Conservation (phyloP, 805 yeast species). For the Nakazawaea wickerhamii region DNA sequence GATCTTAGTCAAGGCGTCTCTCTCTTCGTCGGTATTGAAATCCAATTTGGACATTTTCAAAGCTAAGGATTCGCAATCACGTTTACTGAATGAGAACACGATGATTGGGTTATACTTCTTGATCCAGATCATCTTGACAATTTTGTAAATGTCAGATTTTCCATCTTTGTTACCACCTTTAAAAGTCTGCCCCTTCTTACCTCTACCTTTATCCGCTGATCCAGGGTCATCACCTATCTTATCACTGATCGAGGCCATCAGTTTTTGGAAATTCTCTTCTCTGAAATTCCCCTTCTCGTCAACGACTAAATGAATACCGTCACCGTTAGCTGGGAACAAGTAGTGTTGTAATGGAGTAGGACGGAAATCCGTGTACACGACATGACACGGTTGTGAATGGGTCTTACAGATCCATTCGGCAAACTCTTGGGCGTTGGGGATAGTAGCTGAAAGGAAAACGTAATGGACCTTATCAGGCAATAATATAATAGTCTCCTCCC, state of each 20-base stretch:
- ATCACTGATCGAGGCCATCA: constrained; percentile 90
- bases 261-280: constrained; percentile 97
- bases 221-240: constrained; percentile 80
- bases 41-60: constrained; percentile 93
- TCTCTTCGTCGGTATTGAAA: constrained; percentile 90
- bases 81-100: constrained; percentile 95
- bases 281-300: constrained; percentile 95
- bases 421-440: constrained; percentile 97
- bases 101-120: constrained; percentile 96
- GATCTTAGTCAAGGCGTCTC: constrained; percentile 84
- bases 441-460: constrained; percentile 91
- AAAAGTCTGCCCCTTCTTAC: constrained; percentile 73
- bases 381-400: constrained; percentile 96
- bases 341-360: constrained; percentile 99
- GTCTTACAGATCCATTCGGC: constrained; percentile 98
- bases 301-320: constrained; percentile 94
- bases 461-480: constrained; percentile 95
- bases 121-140: constrained; percentile 96
- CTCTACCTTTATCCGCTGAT: constrained; percentile 50
- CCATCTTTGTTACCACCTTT: constrained; percentile 82
- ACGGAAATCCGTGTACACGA: constrained; percentile 96
- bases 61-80: constrained; percentile 94
- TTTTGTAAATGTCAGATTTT: constrained; percentile 86
- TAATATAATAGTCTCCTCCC: constrained; percentile 98
- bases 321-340: constrained; percentile 96